These are phyloP conservation scores for Globisporangium apiculatum DNA, from an alignment of 352 stramenopile species.

Conservation along the genomic window DNA sequence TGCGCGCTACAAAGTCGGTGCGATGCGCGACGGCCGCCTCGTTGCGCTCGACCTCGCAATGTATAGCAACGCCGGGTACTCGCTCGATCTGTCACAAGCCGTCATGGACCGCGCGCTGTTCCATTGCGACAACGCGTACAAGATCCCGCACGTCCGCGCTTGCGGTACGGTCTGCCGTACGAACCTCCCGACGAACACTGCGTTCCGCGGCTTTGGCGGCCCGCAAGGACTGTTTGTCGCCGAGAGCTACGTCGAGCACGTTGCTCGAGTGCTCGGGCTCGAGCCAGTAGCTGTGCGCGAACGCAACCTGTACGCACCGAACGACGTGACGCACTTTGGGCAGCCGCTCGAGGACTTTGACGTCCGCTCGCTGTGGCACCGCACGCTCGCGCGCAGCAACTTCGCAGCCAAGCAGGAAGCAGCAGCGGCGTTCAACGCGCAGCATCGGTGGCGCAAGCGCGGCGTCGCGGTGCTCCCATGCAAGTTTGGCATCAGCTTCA, in stretches of 20 bases:
- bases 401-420: slow-evolving; percentile 59
- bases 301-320: slow-evolving; percentile 90
- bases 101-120: slow-evolving; percentile 95
- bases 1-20: slow-evolving; percentile 90
- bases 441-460: slow-evolving; percentile 89
- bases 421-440: slow-evolving; percentile 86
- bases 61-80: slow-evolving; percentile 94
- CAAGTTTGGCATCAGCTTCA: slow-evolving; percentile 97
- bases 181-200: slow-evolving; percentile 92
- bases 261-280: slow-evolving; percentile 83
- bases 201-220: slow-evolving; percentile 94
- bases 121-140: slow-evolving; percentile 94
- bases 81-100: slow-evolving; percentile 90
- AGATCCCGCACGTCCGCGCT: slow-evolving; percentile 87
- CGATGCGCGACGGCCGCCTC: slow-evolving; percentile 79
- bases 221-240: slow-evolving; percentile 89
- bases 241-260: slow-evolving; percentile 95
- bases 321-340: slow-evolving; percentile 90
- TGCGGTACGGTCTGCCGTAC: slow-evolving; percentile 91
- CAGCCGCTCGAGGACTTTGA: slow-evolving; percentile 91
- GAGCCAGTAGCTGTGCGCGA: slow-evolving; percentile 60
- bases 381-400: slow-evolving; percentile 55
- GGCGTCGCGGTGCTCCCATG: slow-evolving; percentile 79
- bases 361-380: slow-evolving; percentile 82
- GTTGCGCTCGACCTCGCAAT: slow-evolving; percentile 88